A percentile compares a stretch with the other conserved stretches of the same genome.
phyloP scores from a whole-genome alignment of 768 basidiomycete genomes.

The Astraeus odoratus region DNA sequence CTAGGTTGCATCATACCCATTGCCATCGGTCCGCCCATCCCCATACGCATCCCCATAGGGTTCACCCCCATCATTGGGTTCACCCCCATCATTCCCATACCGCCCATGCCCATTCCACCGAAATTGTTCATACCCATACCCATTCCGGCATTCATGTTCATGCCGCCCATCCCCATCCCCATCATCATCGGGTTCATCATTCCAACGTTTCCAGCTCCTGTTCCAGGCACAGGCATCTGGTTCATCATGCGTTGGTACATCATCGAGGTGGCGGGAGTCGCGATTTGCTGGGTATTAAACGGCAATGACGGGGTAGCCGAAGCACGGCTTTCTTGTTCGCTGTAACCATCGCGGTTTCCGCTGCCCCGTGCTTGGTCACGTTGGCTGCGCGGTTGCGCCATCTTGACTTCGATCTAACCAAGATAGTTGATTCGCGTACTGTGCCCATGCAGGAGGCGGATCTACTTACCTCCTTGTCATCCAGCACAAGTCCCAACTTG shows the following conservation, averaged over 20 bases:
- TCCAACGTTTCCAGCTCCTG: slow-evolving; percentile 38
- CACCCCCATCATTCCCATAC: slow-evolving; percentile 25
- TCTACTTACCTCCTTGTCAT: slow-evolving; percentile 64
- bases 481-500: slow-evolving; percentile 59
- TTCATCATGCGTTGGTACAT: slow-evolving; percentile 32
- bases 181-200: slow-evolving; percentile 46
- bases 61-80: slow-evolving; percentile 17
- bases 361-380: slow-evolving; percentile 45
- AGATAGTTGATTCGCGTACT: background rate
- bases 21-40: slow-evolving; percentile 26
- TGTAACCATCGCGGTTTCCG: slow-evolving; percentile 24
- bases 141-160: slow-evolving; percentile 32
- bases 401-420: slow-evolving; percentile 72
- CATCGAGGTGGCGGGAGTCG: slow-evolving; percentile 28
- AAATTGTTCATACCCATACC: slow-evolving; percentile 15
- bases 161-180: slow-evolving; percentile 42
- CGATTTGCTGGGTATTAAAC: slow-evolving; percentile 29
- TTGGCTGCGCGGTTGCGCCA: slow-evolving; percentile 66
- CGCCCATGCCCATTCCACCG: slow-evolving; percentile 21
- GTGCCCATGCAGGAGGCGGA: background rate
- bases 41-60: slow-evolving; percentile 17
- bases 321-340: slow-evolving; percentile 30
- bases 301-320: slow-evolving; percentile 26
- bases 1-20: slow-evolving; percentile 25
- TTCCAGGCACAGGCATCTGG: slow-evolving; percentile 35